These are phyloP conservation scores for Trichoderma erinaceum DNA, from an alignment of 495 filamentous ascomycete genomes.

Conservation along the genomic window DNA sequence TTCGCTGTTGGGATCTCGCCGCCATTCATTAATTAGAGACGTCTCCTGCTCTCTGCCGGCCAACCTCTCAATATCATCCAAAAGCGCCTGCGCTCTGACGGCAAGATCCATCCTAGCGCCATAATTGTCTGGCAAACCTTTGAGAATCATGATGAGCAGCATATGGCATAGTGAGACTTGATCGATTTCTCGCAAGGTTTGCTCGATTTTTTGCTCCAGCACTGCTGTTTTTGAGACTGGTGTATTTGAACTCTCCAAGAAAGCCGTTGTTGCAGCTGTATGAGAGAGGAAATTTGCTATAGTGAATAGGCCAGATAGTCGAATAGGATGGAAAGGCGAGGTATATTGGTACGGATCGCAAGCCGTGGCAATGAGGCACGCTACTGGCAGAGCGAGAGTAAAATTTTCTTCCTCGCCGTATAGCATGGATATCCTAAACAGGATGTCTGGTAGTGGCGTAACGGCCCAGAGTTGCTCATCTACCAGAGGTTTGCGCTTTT, in stretches of 20 bases:
- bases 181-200: slow-evolving; percentile 28
- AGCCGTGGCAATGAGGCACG: slow-evolving; percentile 32
- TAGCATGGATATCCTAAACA: slow-evolving; percentile 24
- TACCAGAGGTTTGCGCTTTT: slow-evolving; percentile 31
- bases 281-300: slow-evolving; percentile 34
- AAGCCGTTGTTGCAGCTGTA: slow-evolving; percentile 24
- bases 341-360: slow-evolving; percentile 32
- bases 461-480: slow-evolving; percentile 34
- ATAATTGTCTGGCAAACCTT: slow-evolving; percentile 27
- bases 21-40: slow-evolving; percentile 31
- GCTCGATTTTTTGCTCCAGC: slow-evolving; percentile 21
- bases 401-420: slow-evolving; percentile 25
- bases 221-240: background rate
- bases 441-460: slow-evolving; percentile 31
- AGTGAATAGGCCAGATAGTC: slow-evolving; percentile 34
- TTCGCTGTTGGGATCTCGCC: slow-evolving; percentile 27
- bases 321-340: slow-evolving; percentile 32
- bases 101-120: slow-evolving; percentile 32
- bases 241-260: slow-evolving; percentile 19
- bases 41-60: slow-evolving; percentile 32
- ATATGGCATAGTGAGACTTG: slow-evolving; percentile 38
- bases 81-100: slow-evolving; percentile 29
- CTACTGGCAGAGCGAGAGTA: slow-evolving; percentile 30
- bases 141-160: slow-evolving; percentile 30
- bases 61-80: slow-evolving; percentile 34